Conservation (phyloP, 257 asterid genomes). For the Solanum peruvianum region DNA sequence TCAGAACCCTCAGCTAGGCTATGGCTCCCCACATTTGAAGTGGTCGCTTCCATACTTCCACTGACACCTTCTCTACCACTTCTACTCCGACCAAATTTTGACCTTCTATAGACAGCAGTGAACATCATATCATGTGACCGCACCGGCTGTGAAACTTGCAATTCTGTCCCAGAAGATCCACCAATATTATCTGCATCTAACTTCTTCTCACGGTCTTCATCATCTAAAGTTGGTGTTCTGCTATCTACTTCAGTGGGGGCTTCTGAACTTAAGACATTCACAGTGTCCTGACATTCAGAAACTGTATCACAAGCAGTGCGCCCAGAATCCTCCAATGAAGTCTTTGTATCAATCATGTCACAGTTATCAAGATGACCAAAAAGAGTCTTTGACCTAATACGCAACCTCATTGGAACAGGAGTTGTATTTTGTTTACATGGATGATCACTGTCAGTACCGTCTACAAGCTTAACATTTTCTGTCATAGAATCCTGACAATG, state of each 20-base stretch:
- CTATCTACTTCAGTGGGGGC: slow-evolving; percentile 13
- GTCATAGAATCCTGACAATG: slow-evolving; percentile 7
- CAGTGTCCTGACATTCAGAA: slow-evolving; percentile 12
- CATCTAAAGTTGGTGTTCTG: slow-evolving; percentile 13
- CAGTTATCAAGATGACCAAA: slow-evolving; percentile 31
- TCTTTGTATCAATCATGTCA: slow-evolving; percentile 11
- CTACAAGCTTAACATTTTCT: slow-evolving; percentile 12
- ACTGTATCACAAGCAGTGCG: slow-evolving; percentile 11
- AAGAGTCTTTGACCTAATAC: slow-evolving; percentile 45
- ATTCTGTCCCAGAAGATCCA: slow-evolving; percentile 28
- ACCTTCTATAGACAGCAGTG: slow-evolving; percentile 75
- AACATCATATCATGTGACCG: slow-evolving; percentile 59
- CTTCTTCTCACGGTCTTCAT: slow-evolving; percentile 19
- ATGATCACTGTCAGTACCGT: slow-evolving; percentile 18
- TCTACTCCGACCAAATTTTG: slow-evolving; percentile 46
- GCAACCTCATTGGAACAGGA: slow-evolving; percentile 43
- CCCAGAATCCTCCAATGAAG: slow-evolving; percentile 22
- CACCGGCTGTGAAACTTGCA: slow-evolving; percentile 35
- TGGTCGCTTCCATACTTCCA: slow-evolving; percentile 47
- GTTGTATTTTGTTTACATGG: slow-evolving; percentile 29
- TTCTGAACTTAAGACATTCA: slow-evolving; percentile 18
- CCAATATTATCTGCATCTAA: slow-evolving; percentile 25
- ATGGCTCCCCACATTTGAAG: slow-evolving; percentile 37
- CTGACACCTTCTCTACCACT: slow-evolving; percentile 34
- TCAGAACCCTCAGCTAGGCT: slow-evolving; percentile 34